These are phyloP conservation scores for Alternaria triticimaculans DNA, from an alignment of 2,329 filamentous ascomycete genomes.

Conservation along the genomic window DNA sequence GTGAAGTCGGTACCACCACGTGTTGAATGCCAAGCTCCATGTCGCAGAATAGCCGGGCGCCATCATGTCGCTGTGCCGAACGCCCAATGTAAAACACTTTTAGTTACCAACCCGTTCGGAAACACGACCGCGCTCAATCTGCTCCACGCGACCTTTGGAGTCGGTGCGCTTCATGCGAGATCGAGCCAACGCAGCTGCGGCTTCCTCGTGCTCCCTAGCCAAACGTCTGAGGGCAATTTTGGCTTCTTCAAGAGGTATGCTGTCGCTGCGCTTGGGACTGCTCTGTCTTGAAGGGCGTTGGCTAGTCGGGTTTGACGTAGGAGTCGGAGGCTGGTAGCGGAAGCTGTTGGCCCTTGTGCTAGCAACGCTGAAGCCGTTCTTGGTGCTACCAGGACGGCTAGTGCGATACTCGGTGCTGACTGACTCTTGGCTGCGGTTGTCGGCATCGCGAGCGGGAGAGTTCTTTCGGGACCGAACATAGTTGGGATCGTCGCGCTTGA, in stretches of 20 bases:
- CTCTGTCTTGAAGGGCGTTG: conserved; percentile 33
- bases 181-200: conserved; percentile 20
- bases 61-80: neutral
- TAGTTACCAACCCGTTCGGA: conserved; percentile 21
- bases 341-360: conserved; percentile 40
- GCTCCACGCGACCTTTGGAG: conserved; percentile 20
- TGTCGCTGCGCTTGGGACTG: conserved; percentile 38
- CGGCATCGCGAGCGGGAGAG: conserved; percentile 29
- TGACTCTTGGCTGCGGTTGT: conserved; percentile 38
- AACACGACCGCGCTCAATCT: conserved; percentile 27
- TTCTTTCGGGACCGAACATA: conserved; percentile 35
- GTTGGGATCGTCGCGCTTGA: conserved; percentile 47
- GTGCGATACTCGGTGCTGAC: conserved; percentile 36
- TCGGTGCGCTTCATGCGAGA: conserved; percentile 18
- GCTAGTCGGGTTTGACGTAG: conserved; percentile 27
- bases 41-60: neutral
- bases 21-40: neutral
- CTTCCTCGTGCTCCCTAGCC: conserved; percentile 38
- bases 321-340: conserved; percentile 26
- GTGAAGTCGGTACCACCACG: neutral
- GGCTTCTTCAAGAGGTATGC: conserved; percentile 40
- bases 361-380: conserved; percentile 34
- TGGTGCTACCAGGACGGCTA: conserved; percentile 29
- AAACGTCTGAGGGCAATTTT: conserved; percentile 34
- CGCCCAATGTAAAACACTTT: conserved; percentile 4